A percentile compares a stretch with the other conserved stretches of the same genome.
phyloP scores from a whole-genome alignment of 768 basidiomycete species.

The Inosperma sp. region DNA sequence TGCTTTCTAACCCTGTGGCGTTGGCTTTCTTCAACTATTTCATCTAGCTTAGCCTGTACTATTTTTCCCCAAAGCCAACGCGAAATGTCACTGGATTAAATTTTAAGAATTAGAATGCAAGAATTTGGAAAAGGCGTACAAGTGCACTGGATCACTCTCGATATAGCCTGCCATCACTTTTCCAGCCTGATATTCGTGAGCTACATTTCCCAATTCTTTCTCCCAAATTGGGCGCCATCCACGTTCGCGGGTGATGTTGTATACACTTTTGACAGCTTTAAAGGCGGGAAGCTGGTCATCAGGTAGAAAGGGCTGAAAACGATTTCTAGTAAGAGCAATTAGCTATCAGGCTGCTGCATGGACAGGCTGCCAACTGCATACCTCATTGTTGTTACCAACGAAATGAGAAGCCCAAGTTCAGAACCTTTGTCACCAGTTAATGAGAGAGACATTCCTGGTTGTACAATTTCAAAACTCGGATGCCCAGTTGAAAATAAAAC shows the following conservation, averaged over 20 bases:
- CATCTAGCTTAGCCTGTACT: constrained; percentile 19
- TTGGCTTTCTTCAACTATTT: constrained; percentile 12
- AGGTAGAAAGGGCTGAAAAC: constrained; percentile 17
- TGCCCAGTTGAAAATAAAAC: background rate
- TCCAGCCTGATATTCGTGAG: constrained; percentile 17
- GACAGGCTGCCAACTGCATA: constrained; percentile 4
- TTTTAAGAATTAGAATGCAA: background rate
- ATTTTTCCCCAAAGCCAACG: constrained; percentile 25
- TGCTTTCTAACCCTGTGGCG: constrained; percentile 20
- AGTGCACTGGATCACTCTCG: constrained; percentile 17
- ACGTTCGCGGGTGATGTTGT: constrained; percentile 29
- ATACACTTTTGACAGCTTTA: constrained; percentile 22
- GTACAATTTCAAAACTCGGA: background rate
- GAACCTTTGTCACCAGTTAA: constrained; percentile 23
- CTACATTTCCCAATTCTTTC: constrained; percentile 25
- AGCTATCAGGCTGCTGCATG: background rate
- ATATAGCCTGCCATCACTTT: constrained; percentile 19
- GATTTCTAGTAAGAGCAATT: constrained; percentile 9
- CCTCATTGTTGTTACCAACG: constrained; percentile 20
- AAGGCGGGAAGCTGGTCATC: constrained; percentile 21
- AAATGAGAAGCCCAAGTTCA: constrained; percentile 21
- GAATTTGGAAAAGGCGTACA: constrained; percentile 13
- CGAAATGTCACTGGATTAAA: constrained; percentile 15
- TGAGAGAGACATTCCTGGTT: constrained; percentile 21
- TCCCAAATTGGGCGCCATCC: constrained; percentile 25